These are phyloP conservation scores for Haplosporangium gracile DNA, from an alignment of 192 early-diverging fungal genomes.

Conservation along the genomic window DNA sequence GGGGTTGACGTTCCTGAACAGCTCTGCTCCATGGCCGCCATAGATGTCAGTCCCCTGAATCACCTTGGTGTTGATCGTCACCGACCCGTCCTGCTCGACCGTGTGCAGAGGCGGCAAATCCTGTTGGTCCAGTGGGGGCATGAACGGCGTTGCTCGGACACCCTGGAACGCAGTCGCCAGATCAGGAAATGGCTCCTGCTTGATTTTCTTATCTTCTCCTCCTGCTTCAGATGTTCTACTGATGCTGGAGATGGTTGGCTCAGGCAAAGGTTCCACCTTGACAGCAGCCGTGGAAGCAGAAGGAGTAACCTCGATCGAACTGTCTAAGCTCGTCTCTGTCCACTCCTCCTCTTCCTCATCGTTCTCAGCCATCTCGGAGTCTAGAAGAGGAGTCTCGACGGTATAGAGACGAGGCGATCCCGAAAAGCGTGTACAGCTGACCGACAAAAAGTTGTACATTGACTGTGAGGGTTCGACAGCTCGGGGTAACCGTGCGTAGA, in stretches of 20 bases:
- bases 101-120: slow-evolving; percentile 23
- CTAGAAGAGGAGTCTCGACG: not conserved
- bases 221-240: not conserved
- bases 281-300: not conserved
- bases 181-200: not conserved
- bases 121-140: slow-evolving; percentile 41
- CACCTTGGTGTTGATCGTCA: slow-evolving; percentile 24
- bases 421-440: slow-evolving; percentile 35
- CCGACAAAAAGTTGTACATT: slow-evolving; percentile 18
- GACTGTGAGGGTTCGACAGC: not conserved
- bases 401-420: not conserved
- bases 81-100: slow-evolving; percentile 5
- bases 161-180: slow-evolving; percentile 19
- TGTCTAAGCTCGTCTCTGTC: not conserved
- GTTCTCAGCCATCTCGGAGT: slow-evolving; percentile 4
- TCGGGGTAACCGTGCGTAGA: slow-evolving; percentile 16
- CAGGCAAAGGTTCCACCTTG: not conserved
- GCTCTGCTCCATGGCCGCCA: not conserved
- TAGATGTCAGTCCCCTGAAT: not conserved
- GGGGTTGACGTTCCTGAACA: slow-evolving; percentile 18
- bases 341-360: not conserved
- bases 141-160: slow-evolving; percentile 15
- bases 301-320: not conserved
- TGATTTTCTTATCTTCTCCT: not conserved
- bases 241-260: not conserved